Evolutionary conservation across 495 filamentous ascomycete species (phyloP).

Genomic region (Penicillium mononematosum): DNA sequence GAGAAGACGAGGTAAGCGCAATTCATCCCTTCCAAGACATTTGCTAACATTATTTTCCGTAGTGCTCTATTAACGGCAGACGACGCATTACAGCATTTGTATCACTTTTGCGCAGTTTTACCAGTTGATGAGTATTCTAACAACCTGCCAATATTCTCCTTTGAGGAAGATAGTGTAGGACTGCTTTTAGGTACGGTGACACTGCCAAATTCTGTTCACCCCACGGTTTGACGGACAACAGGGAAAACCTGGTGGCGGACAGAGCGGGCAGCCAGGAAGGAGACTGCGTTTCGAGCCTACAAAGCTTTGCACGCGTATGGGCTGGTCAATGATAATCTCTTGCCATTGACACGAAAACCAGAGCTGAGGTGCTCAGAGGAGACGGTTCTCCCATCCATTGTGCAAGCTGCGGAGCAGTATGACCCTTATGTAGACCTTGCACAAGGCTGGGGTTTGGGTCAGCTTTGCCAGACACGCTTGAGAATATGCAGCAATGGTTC

Average conservation of each 20-base stretch:
- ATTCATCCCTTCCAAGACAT: no score
- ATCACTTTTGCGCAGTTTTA: slow-evolving; percentile 76
- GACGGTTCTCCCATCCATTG: slow-evolving; percentile 27
- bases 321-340: slow-evolving; percentile 74
- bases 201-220: slow-evolving; percentile 69
- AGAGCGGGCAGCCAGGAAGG: slow-evolving; percentile 73
- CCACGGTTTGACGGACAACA: slow-evolving; percentile 54
- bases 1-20: slow-evolving; percentile 51
- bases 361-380: slow-evolving; percentile 20
- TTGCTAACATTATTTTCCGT: slow-evolving; percentile 1
- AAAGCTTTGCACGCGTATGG: slow-evolving; percentile 64
- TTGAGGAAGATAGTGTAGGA: slow-evolving; percentile 27
- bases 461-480: slow-evolving; percentile 36
- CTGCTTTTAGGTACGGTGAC: slow-evolving; percentile 47
- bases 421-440: slow-evolving; percentile 69
- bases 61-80: slow-evolving; percentile 74
- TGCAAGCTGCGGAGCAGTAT: slow-evolving; percentile 54
- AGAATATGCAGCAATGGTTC: slow-evolving; percentile 30
- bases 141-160: slow-evolving; percentile 49
- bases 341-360: slow-evolving; percentile 52
- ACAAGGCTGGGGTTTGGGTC: slow-evolving; percentile 46
- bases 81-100: slow-evolving; percentile 69
- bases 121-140: slow-evolving; percentile 56
- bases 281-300: slow-evolving; percentile 85
- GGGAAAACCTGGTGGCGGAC: slow-evolving; percentile 62